Base-by-base conservation (phyloP, 169 alveolate genomes). In the Cryptosporidium sp. region DNA sequence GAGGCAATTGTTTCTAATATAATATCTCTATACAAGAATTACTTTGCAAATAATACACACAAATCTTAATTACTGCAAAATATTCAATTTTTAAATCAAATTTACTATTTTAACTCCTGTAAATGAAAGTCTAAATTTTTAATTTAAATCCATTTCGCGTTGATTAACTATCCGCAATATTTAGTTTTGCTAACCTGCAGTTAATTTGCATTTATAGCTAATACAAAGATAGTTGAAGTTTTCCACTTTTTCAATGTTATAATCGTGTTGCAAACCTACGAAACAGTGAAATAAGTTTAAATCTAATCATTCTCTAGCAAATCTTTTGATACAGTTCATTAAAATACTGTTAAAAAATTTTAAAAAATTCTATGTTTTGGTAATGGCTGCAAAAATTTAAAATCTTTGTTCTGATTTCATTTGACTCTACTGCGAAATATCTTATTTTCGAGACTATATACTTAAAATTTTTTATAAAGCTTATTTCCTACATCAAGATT, bases 1-100 rank as follows among this genome's bases (percentile, higher is more conserved):
- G 41, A 65, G 39, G 33, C 29, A 12, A 16, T 80, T 12, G 75
- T 80, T 80, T 21, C 37, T 5, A 62, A 59, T 61, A 80, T 80
- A 14, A 43, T 62, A 23, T 50, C 69, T 0, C 16, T 71, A 71
- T 71, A 39, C 21, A 16, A 45, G 43, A 9, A 41, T 33, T 23
- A 41, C 50, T 10, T 29, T 65, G 4, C 5, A n/a, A 33, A 65
- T 31, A 69, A 69, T 16, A 73, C 31, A 55, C 51, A 9, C 18
- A 6, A 70, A 50, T 50, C 2, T 14, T 70, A 31, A 48, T 31
- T 26, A 1, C n/a, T 50, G n/a, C 21, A 58, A 35, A 4, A 18
- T 55, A 48, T 8, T 29, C 9, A 16, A 55, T 55, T 1, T 3
- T 73, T 39, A 33, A 18, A 3, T 14, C 33, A 5, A 61, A 33